phyloP scores from a whole-genome alignment of 2,329 filamentous ascomycete genomes.

The Dactylella cylindrospora region DNA sequence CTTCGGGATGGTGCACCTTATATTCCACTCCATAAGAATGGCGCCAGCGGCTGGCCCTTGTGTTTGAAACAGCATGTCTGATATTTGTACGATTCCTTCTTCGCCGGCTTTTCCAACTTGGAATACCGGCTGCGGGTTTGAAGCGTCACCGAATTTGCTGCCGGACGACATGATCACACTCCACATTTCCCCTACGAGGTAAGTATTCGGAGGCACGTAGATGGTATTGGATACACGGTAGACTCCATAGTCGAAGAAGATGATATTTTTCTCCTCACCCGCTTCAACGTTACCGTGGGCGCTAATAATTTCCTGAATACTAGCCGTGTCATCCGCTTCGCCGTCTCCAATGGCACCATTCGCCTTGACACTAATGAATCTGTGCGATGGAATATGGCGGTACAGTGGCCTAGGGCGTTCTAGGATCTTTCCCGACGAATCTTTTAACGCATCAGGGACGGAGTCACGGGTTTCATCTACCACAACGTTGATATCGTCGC shows the following conservation, averaged over 20 bases:
- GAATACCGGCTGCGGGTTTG: constrained; percentile 57
- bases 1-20: constrained; percentile 52
- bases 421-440: constrained; percentile 68
- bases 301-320: constrained; percentile 76
- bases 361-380: constrained; percentile 61
- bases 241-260: constrained; percentile 55
- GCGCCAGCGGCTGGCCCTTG: constrained; percentile 63
- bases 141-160: constrained; percentile 54
- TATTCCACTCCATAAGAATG: constrained; percentile 71
- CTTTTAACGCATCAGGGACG: constrained; percentile 46
- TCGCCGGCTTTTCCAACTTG: constrained; percentile 59
- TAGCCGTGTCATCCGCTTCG: constrained; percentile 78
- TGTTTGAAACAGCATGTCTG: constrained; percentile 59
- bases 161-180: constrained; percentile 58
- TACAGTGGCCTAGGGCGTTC: constrained; percentile 92
- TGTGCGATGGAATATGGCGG: constrained; percentile 62
- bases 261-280: constrained; percentile 58
- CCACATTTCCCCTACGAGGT: constrained; percentile 61
- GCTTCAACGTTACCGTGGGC: constrained; percentile 63
- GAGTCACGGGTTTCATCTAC: constrained; percentile 30
- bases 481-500: constrained; percentile 34
- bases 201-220: constrained; percentile 56
- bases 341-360: constrained; percentile 90
- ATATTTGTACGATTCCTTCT: constrained; percentile 57
- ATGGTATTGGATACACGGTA: constrained; percentile 57